A percentile compares a stretch with the other conserved stretches of the same genome.
phyloP scores from a whole-genome alignment of 1,284 basidiomycete species.

The Coniophora puteana region DNA sequence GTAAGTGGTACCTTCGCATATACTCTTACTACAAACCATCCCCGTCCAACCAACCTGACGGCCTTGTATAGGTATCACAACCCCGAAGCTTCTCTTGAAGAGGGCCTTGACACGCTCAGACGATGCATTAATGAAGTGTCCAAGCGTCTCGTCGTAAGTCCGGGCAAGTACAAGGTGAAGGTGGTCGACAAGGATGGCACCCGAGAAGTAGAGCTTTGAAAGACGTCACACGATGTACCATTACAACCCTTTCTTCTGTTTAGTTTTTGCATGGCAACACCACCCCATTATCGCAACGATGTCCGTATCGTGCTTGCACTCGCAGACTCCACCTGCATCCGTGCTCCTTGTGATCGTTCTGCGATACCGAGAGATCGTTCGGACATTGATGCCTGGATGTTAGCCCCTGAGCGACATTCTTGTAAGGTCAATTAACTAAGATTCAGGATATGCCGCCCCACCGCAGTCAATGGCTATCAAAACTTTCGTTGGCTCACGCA shows the following conservation, averaged over 20 bases:
- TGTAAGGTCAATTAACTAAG: too few species aligned
- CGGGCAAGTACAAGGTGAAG: slow-evolving; percentile 84
- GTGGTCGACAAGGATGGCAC: slow-evolving; percentile 90
- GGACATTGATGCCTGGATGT: too few species aligned
- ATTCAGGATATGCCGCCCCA: too few species aligned
- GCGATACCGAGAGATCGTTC: too few species aligned
- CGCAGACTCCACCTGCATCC: too few species aligned
- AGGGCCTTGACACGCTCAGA: slow-evolving; percentile 80
- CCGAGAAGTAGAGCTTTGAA: slow-evolving; percentile 69
- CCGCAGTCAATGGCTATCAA: too few species aligned
- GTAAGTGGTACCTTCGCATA: slow-evolving; percentile 37
- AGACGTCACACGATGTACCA: slow-evolving; percentile 5
- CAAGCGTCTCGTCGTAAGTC: slow-evolving; percentile 81
- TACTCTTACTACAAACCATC: not conserved
- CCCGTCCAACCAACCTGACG: slow-evolving; percentile 11
- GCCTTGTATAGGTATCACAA: slow-evolving; percentile 65
- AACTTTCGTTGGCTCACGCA: too few species aligned
- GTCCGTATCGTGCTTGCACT: too few species aligned
- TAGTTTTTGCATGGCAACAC: too few species aligned
- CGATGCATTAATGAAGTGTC: slow-evolving; percentile 89
- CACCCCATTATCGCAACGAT: too few species aligned
- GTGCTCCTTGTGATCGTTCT: too few species aligned
- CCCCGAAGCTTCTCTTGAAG: slow-evolving; percentile 78
- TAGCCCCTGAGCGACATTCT: too few species aligned
- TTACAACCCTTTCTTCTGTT: slow-evolving; percentile 1